phyloP scores from a whole-genome alignment of 2,329 filamentous ascomycete species.

The Didymosphaeria variabile region DNA sequence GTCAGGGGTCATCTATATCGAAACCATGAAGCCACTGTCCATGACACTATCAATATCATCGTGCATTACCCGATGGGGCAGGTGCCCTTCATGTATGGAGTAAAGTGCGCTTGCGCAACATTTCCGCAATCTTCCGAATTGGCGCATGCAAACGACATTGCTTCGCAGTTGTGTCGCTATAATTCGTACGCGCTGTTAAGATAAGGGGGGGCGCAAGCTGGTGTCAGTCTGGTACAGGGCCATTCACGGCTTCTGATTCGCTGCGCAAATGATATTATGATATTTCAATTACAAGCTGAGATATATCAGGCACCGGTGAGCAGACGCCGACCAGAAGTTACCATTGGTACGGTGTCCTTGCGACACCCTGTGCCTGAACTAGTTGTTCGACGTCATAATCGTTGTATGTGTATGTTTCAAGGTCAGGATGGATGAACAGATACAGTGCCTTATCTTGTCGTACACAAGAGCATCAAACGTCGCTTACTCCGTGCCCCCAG shows the following conservation, averaged over 20 bases:
- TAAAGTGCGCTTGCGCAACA: conserved; percentile 4
- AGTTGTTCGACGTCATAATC: background rate
- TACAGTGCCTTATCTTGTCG: conserved; percentile 1
- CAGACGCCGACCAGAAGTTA: background rate
- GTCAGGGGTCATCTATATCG: conserved; percentile 7
- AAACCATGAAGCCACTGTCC: background rate
- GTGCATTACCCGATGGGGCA: conserved; percentile 15
- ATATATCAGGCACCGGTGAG: background rate
- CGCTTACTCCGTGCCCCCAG: background rate
- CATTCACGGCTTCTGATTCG: background rate
- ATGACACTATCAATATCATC: conserved; percentile 8
- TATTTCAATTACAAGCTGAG: background rate
- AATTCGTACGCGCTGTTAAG: background rate
- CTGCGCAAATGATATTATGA: background rate
- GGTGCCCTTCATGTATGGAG: background rate
- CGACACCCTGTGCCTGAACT: background rate
- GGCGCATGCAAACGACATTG: background rate
- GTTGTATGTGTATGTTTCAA: background rate
- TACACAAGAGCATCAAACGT: background rate
- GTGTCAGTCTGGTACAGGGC: background rate
- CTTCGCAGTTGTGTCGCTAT: background rate
- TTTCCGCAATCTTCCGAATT: background rate
- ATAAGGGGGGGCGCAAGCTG: background rate
- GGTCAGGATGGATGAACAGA: background rate
- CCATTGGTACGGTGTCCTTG: background rate